phyloP scores from a whole-genome alignment of 106 monocot genomes.

The Iris macrosiphon region DNA sequence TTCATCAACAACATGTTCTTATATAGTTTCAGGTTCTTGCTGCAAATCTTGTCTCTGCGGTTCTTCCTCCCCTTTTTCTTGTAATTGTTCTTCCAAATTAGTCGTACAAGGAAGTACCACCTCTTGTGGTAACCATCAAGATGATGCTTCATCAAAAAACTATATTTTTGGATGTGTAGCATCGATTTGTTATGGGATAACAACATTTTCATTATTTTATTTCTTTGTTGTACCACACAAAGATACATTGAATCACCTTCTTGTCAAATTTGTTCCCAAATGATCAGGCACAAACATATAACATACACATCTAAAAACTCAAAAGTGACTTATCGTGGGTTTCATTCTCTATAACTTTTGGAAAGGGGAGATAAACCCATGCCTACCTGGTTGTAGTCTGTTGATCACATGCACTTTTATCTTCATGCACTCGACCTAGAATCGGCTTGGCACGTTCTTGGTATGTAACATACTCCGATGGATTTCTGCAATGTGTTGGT shows the following conservation, averaged over 20 bases:
- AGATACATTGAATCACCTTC: neutral
- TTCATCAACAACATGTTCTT: too few species aligned
- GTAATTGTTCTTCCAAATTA: neutral
- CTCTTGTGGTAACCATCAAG: neutral
- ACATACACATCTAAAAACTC: neutral
- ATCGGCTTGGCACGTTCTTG: neutral
- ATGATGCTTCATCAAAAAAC: constrained; percentile 1
- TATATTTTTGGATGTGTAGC: constrained; percentile 1
- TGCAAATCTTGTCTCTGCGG: neutral
- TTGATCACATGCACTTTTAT: neutral
- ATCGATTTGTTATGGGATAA: neutral
- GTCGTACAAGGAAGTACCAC: neutral
- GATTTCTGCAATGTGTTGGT: neutral
- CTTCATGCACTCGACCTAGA: constrained; percentile 3
- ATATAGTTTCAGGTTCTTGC: too few species aligned
- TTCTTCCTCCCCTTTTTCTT: neutral
- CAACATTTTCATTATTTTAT: constrained; percentile 11
- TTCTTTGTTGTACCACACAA: neutral
- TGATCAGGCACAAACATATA: constrained; percentile 1
- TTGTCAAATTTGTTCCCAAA: constrained; percentile 1
- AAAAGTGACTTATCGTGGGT: neutral
- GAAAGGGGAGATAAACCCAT: neutral
- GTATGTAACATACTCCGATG: neutral
- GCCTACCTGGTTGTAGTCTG: neutral
- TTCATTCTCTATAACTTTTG: neutral